A percentile compares a stretch with the other conserved stretches of the same genome.
Evolutionary conservation across 1,284 basidiomycete species (phyloP).

Genomic region (Pseudozyma pruni): DNA sequence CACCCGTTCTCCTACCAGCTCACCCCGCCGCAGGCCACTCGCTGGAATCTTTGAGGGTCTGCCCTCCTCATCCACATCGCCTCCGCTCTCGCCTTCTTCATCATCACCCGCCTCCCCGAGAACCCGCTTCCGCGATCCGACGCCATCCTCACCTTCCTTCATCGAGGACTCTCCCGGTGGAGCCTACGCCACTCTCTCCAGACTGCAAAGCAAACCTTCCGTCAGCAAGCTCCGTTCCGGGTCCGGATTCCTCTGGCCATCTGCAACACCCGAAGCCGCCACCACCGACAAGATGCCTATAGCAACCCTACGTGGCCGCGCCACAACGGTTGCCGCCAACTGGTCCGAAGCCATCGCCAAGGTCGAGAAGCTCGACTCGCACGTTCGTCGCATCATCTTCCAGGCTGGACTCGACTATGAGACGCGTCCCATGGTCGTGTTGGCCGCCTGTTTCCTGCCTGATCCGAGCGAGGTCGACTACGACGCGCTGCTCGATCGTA

Average conservation of each 20-base stretch:
- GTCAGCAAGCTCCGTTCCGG: slow-evolving; percentile 24
- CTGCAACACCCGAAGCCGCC: background rate
- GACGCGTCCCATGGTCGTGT: slow-evolving; percentile 86
- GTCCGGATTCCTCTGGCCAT: slow-evolving; percentile 39
- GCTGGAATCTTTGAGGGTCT: slow-evolving; percentile 40
- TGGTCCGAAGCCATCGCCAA: slow-evolving; percentile 50
- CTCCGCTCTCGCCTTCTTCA: slow-evolving; percentile 16
- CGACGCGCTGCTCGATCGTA: slow-evolving; percentile 75
- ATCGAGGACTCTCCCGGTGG: slow-evolving; percentile 29
- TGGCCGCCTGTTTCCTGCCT: slow-evolving; percentile 77
- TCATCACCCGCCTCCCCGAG: slow-evolving; percentile 19
- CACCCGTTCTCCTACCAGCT: slow-evolving; percentile 19
- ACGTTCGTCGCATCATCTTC: slow-evolving; percentile 79
- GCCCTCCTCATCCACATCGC: slow-evolving; percentile 11
- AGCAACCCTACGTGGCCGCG: slow-evolving; percentile 5
- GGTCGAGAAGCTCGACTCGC: slow-evolving; percentile 70
- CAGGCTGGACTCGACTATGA: slow-evolving; percentile 88
- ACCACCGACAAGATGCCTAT: background rate
- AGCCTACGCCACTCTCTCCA: slow-evolving; percentile 42
- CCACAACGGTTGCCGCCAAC: slow-evolving; percentile 65
- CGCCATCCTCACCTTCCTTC: slow-evolving; percentile 18
- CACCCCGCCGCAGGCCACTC: slow-evolving; percentile 29
- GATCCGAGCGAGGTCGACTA: slow-evolving; percentile 81
- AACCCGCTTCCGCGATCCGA: slow-evolving; percentile 11
- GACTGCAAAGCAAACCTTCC: slow-evolving; percentile 36